Percentiles rank a stretch among this genome's conserved stretches.
phyloP scores from a whole-genome alignment of 2,329 filamentous ascomycete species.

The Colletotrichum chlorophyti region DNA sequence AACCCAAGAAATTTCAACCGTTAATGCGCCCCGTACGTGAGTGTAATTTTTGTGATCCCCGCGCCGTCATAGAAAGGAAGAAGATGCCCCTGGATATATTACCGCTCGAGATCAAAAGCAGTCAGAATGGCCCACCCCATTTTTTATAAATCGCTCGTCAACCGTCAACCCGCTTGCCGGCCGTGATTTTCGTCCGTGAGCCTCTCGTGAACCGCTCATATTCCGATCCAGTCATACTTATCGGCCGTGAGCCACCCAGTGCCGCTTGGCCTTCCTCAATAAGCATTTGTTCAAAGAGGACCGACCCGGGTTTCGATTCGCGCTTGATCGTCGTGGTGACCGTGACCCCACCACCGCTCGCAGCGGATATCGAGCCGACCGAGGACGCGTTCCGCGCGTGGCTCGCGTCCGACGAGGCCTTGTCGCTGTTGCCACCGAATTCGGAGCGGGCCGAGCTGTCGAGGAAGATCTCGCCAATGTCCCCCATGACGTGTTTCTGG shows the following conservation, averaged over 20 bases:
- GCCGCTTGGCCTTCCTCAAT: slow-evolving; percentile 15
- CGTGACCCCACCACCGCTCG: slow-evolving; percentile 37
- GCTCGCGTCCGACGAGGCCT: neutral
- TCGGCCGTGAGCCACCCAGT: neutral
- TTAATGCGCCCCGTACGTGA: slow-evolving; percentile 7
- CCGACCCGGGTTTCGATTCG: slow-evolving; percentile 36
- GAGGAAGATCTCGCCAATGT: slow-evolving; percentile 32
- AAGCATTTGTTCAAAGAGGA: slow-evolving; percentile 4
- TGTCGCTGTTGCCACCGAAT: slow-evolving; percentile 11
- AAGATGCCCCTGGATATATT: neutral
- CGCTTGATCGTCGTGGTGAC: slow-evolving; percentile 46
- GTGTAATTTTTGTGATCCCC: neutral
- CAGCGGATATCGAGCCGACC: neutral
- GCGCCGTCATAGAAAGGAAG: neutral
- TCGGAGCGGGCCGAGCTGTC: slow-evolving; percentile 8
- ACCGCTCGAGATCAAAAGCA: slow-evolving; percentile 1
- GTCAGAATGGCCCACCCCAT: neutral
- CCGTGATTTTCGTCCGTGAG: slow-evolving; percentile 13
- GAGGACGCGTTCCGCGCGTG: neutral
- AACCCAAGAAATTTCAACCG: neutral
- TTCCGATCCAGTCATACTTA: neutral
- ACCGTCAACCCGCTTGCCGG: neutral
- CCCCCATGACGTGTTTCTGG: slow-evolving; percentile 34
- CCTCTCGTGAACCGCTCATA: neutral
- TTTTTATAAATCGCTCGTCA: neutral